These are phyloP conservation scores for Geotrichum europaeum DNA, from an alignment of 1,139 yeast genomes.

Conservation along the genomic window DNA sequence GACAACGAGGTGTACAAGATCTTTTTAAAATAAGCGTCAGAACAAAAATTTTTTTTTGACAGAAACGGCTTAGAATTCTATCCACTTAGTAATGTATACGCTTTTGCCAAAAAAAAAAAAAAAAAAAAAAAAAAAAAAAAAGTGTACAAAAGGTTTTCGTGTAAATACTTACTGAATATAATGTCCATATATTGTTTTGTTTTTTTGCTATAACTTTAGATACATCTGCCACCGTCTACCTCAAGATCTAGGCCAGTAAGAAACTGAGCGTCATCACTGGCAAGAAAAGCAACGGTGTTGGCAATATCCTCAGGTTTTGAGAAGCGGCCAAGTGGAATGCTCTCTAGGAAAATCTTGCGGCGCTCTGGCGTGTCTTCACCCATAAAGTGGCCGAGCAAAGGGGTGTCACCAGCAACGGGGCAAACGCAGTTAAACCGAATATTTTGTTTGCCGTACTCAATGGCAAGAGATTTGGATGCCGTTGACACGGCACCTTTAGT, in stretches of 20 bases:
- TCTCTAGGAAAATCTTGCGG: conserved; percentile 17
- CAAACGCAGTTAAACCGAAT: conserved; percentile 23
- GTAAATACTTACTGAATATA: background rate
- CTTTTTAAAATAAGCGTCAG: conserved; percentile 42
- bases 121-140: background rate
- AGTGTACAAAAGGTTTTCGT: background rate
- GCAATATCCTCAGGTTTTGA: conserved; percentile 17
- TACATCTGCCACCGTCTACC: conserved; percentile 19
- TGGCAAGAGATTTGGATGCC: conserved; percentile 24
- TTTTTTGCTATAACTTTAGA: conserved; percentile 1
- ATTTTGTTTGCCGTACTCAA: conserved; percentile 22
- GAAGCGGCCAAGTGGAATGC: conserved; percentile 16
- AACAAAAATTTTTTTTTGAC: background rate
- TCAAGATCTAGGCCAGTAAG: conserved; percentile 17
- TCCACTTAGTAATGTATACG: background rate
- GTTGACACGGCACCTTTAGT: conserved; percentile 26
- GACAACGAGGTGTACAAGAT: conserved; percentile 75
- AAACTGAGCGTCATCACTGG: conserved; percentile 16
- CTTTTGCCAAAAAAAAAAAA: background rate
- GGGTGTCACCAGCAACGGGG: conserved; percentile 25
- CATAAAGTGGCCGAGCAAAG: conserved; percentile 21
- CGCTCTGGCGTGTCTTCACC: conserved; percentile 23
- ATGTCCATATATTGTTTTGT: background rate
- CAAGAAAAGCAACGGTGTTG: conserved; percentile 16
- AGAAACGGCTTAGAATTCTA: background rate